These are phyloP conservation scores for Vicia faba DNA, from an alignment of 306 rosid species.

Conservation along the genomic window DNA sequence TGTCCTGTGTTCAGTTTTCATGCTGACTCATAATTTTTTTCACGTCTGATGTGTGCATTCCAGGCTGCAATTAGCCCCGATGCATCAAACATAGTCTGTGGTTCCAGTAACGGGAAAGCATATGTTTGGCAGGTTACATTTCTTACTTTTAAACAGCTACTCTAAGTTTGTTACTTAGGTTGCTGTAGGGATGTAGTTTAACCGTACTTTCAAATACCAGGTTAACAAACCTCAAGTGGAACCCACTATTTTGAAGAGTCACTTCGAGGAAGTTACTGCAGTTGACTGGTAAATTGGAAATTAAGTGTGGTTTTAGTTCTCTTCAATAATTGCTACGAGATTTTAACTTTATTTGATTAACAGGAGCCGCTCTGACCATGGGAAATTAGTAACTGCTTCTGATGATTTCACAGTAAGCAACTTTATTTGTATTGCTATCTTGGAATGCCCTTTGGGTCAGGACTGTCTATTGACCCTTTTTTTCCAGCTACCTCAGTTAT, in stretches of 20 bases:
- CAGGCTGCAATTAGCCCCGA: conserved; percentile 92
- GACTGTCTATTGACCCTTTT: not conserved
- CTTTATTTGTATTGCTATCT: not conserved
- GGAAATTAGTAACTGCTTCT: conserved; percentile 80
- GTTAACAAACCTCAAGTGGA: conserved; percentile 65
- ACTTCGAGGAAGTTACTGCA: conserved; percentile 83
- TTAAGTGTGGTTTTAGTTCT: conserved; percentile 30
- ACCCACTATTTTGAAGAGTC: conserved; percentile 64
- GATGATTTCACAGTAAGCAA: conserved; percentile 85
- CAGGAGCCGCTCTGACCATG: conserved; percentile 77
- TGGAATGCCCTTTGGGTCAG: not conserved
- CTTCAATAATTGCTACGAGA: conserved; percentile 1
- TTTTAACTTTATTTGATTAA: conserved; percentile 22
- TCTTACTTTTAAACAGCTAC: conserved; percentile 19
- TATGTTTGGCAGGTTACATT: conserved; percentile 80
- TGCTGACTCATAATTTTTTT: not conserved
- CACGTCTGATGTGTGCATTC: conserved; percentile 34
- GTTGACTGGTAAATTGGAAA: conserved; percentile 70
- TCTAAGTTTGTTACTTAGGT: conserved; percentile 5
- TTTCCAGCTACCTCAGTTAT: not conserved
- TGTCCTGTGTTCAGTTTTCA: conserved; percentile 1
- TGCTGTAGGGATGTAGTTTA: conserved; percentile 22
- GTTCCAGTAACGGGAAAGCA: conserved; percentile 87
- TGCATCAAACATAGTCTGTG: conserved; percentile 74
- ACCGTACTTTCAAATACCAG: conserved; percentile 49